Evolutionary conservation across 2,329 filamentous ascomycete genomes (phyloP), one percentile per base, ranked within the genome.

Genomic region (Cryphonectria japonica): DNA sequence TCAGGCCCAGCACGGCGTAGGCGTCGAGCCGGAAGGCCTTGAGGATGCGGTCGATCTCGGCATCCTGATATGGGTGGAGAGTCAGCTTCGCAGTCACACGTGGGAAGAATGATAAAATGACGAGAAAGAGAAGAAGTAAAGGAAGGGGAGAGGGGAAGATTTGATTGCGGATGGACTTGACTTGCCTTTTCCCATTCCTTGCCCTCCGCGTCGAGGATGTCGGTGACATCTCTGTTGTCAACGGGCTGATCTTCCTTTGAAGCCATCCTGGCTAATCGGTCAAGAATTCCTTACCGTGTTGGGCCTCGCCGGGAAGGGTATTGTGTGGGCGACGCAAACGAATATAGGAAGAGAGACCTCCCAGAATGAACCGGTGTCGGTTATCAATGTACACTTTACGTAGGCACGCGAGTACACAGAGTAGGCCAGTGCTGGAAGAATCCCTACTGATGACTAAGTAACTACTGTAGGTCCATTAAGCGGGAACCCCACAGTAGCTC

Each of bases 1-100:
- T 94, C 62, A 99, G 92, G 81, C 97, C 96, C 62, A 99, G 91
- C 65, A 99, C 94, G 66, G 95, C 93, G 81, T 99, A 99, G 76
- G 88, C 87, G 79, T 90, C 86, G 26, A 90, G 89, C 76, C 92
- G 90, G 82, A 99, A 99, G 64, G 95, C 93, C 78, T 92, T 92
- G 75, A 97, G 87, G 76, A 99, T 99, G 72, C 95, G 92, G 78
- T 97, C 93, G 77, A 98, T 98, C 80, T 98, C 95, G 72, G 92
- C 91, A 87, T 98, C 96, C 93, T 97, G 74, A 7, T 13, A 2
- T 3, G 37, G 6, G n/a, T 26, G 14, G 29, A 6, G 37, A 34
- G 66, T 22, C 52, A 52, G 29, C 4, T 63, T 16, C 8, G 46
- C 8, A 19, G 22, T n/a, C 22, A 11, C 19, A n/a, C 50, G 32